phyloP scores from a whole-genome alignment of 225 moss, liverwort and hornwort species.

The Straminergon stramineum region DNA sequence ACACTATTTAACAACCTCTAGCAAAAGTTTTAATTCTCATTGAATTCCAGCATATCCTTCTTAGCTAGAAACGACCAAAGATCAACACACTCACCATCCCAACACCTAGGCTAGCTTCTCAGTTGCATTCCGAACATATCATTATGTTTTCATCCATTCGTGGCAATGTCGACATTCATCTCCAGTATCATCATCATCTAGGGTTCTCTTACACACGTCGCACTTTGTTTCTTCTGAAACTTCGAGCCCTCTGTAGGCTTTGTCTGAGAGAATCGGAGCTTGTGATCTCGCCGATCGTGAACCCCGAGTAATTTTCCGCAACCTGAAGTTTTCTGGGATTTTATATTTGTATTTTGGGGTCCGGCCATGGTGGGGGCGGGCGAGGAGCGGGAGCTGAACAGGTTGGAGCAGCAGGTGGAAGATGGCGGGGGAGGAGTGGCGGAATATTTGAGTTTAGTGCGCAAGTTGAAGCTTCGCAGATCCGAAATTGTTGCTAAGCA shows the following conservation, averaged over 20 bases:
- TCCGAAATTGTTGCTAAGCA: slow-evolving; percentile 55
- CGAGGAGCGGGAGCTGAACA: slow-evolving; percentile 71
- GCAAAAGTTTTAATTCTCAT: not conserved
- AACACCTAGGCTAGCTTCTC: not conserved
- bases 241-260: not conserved
- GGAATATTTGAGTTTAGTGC: slow-evolving; percentile 58
- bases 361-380: slow-evolving; percentile 29
- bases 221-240: not conserved
- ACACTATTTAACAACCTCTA: not conserved
- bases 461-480: slow-evolving; percentile 68
- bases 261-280: not conserved
- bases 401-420: slow-evolving; percentile 84
- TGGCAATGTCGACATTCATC: not conserved
- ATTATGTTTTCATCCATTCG: not conserved
- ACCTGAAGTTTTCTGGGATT: not conserved
- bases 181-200: not conserved
- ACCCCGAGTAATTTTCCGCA: not conserved
- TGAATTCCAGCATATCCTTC: too few species aligned
- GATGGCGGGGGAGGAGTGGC: slow-evolving; percentile 64
- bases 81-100: not conserved
- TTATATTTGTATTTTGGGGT: too few species aligned
- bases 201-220: not conserved
- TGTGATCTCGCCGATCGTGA: not conserved
- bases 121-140: not conserved
- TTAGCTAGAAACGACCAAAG: not conserved